Percentiles rank a stretch among this genome's conserved stretches.
phyloP scores from a whole-genome alignment of 345 rosid species.

The Arabidopsis arenosa region DNA sequence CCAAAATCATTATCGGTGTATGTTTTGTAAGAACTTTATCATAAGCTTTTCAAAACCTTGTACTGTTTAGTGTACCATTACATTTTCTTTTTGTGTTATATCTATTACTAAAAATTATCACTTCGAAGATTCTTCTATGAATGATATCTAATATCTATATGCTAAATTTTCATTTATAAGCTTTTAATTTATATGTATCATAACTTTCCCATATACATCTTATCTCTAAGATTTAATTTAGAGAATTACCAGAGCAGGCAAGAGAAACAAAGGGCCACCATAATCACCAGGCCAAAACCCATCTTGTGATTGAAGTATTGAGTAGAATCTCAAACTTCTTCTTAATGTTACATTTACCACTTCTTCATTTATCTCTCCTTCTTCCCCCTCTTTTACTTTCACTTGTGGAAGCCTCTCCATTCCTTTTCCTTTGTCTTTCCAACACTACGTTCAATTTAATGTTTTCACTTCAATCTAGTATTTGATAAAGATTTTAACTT shows the following conservation, averaged over 20 bases:
- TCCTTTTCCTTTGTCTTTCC: slow-evolving; percentile 25
- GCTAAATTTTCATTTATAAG: too few species aligned
- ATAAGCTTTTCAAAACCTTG: not conserved
- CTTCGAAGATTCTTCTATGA: not conserved
- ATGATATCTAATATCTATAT: not conserved
- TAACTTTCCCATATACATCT: too few species aligned
- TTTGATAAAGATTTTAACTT: not conserved
- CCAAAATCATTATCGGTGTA: not conserved
- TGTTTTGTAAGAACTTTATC: not conserved
- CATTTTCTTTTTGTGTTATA: not conserved
- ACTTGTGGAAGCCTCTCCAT: slow-evolving; percentile 1
- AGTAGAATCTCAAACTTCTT: slow-evolving; percentile 58
- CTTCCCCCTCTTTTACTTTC: slow-evolving; percentile 23
- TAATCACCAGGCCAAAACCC: slow-evolving; percentile 88
- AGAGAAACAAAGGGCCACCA: slow-evolving; percentile 82
- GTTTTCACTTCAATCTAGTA: not conserved
- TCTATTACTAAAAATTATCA: too few species aligned
- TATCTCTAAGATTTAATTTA: too few species aligned
- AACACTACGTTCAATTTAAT: slow-evolving; percentile 22
- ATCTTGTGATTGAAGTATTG: slow-evolving; percentile 60
- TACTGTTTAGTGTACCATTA: not conserved
- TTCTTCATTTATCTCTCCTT: slow-evolving; percentile 38
- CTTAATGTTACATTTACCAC: slow-evolving; percentile 46
- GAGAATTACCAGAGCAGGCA: slow-evolving; percentile 61
- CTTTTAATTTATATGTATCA: too few species aligned